Conservation (phyloP, 306 rosid species). For the Lathyrus aphaca region DNA sequence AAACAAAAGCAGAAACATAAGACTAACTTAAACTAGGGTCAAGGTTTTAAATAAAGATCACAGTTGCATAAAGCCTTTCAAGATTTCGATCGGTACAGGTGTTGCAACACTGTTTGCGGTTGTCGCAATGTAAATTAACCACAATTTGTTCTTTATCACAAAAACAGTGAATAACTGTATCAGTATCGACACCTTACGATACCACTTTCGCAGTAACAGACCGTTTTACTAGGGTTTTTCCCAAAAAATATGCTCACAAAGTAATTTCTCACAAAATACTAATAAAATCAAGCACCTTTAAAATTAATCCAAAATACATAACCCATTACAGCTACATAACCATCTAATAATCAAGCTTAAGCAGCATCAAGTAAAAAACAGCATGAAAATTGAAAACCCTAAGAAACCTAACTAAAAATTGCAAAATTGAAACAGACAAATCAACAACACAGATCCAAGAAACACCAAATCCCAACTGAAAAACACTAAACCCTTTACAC, state of each 20-base stretch:
- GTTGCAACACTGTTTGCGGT: too few relatives aligned
- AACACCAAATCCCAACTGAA: constrained; percentile 14
- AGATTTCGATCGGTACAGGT: too few relatives aligned
- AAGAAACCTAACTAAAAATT: neutral
- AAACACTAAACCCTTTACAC: constrained; percentile 20
- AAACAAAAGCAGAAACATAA: neutral
- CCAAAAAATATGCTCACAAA: neutral
- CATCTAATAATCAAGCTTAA: neutral
- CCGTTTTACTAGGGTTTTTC: neutral
- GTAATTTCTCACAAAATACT: neutral
- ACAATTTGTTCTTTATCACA: too few relatives aligned
- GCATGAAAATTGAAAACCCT: constrained; percentile 8
- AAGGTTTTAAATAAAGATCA: too few relatives aligned
- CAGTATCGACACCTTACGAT: too few relatives aligned
- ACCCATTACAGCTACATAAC: neutral
- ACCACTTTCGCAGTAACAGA: too few relatives aligned
- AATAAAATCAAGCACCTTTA: constrained; percentile 9
- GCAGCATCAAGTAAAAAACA: constrained; percentile 4
- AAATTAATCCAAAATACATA: neutral
- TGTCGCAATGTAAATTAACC: too few relatives aligned
- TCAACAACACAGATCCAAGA: constrained; percentile 20
- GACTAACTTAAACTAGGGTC: neutral
- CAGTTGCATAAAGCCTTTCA: too few relatives aligned
- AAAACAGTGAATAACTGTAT: too few relatives aligned
- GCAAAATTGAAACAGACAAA: constrained; percentile 29